A percentile compares a stretch with the other conserved stretches of the same genome.
Evolutionary conservation across 768 basidiomycete genomes (phyloP).

Genomic region (Kondoa subrosea): DNA sequence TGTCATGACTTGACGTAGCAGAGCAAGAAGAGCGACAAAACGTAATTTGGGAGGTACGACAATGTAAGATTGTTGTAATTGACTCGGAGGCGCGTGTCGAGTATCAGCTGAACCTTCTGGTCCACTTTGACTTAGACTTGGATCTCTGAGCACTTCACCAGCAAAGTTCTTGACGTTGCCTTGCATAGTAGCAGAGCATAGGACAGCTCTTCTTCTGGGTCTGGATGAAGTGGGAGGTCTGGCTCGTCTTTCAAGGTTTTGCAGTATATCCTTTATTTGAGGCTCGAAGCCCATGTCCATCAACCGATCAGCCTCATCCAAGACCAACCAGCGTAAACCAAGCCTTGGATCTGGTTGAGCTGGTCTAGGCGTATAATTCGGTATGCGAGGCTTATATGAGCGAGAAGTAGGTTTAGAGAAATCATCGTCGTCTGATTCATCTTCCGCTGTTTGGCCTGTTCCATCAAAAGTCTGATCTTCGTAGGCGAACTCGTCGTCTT

Average conservation of each 20-base stretch:
- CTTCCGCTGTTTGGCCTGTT: slow-evolving; percentile 2
- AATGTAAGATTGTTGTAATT: slow-evolving; percentile 78
- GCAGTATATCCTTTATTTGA: slow-evolving; percentile 73
- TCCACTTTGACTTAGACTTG: slow-evolving; percentile 64
- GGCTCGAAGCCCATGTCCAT: slow-evolving; percentile 99
- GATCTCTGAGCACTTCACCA: slow-evolving; percentile 57
- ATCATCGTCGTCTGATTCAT: slow-evolving; percentile 14
- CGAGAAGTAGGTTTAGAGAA: slow-evolving; percentile 16
- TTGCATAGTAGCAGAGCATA: slow-evolving; percentile 91
- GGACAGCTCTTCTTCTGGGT: slow-evolving; percentile 50
- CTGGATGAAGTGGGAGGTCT: slow-evolving; percentile 27
- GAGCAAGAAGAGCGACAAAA: slow-evolving; percentile 72
- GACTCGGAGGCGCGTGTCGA: slow-evolving; percentile 56
- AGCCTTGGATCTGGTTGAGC: slow-evolving; percentile 1
- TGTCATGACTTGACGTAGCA: slow-evolving; percentile 51
- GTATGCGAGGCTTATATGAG: slow-evolving; percentile 27
- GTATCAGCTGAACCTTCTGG: slow-evolving; percentile 33
- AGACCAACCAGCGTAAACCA: slow-evolving; percentile 60
- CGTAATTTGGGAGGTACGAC: slow-evolving; percentile 81
- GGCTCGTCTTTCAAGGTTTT: slow-evolving; percentile 53
- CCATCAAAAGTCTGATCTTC: slow-evolving; percentile 12
- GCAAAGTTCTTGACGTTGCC: slow-evolving; percentile 90
- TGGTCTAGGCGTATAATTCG: slow-evolving; percentile 40
- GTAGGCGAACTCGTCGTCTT: slow-evolving; percentile 16
- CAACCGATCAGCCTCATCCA: slow-evolving; percentile 90